A percentile compares a stretch with the other conserved stretches of the same genome.
phyloP scores from a whole-genome alignment of 2,329 filamentous ascomycete species.

The Xylariaceae sp. region DNA sequence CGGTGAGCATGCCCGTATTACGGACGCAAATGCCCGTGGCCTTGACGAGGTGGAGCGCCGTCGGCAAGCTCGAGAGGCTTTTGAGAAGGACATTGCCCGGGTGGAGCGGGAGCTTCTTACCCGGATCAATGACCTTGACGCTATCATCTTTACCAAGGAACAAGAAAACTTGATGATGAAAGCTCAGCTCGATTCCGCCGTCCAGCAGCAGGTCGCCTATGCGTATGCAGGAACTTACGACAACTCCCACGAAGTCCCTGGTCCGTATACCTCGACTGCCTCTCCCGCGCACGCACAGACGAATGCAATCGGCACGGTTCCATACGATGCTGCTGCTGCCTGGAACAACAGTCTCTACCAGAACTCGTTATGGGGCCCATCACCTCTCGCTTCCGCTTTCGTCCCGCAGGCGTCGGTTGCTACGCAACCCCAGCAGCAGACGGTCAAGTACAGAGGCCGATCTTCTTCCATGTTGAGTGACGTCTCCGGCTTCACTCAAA shows the following conservation, averaged over 20 bases:
- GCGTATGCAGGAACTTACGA: conserved; percentile 32
- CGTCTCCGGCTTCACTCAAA: conserved; percentile 62
- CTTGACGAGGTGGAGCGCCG: conserved; percentile 59
- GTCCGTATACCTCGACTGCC: conserved; percentile 22
- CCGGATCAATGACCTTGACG: conserved; percentile 35
- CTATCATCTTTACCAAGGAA: conserved; percentile 37
- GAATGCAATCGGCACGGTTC: conserved; percentile 14
- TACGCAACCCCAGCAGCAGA: conserved; percentile 28
- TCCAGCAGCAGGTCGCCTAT: conserved; percentile 33
- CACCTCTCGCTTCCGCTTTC: conserved; percentile 37
- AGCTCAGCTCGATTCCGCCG: conserved; percentile 37
- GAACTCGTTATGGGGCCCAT: conserved; percentile 31
- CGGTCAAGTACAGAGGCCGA: conserved; percentile 47
- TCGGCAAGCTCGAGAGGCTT: conserved; percentile 45
- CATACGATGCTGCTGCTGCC: conserved; percentile 29
- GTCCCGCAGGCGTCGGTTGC: conserved; percentile 32
- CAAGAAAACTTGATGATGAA: conserved; percentile 37
- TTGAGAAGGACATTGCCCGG: conserved; percentile 43
- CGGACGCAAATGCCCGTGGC: conserved; percentile 61
- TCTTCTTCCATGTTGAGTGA: conserved; percentile 64
- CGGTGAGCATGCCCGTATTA: conserved; percentile 65
- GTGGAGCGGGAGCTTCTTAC: conserved; percentile 42
- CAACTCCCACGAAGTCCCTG: conserved; percentile 22
- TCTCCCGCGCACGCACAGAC: conserved; percentile 21
- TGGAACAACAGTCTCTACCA: conserved; percentile 34